Percentiles rank a stretch among this genome's conserved stretches.
These are phyloP conservation scores for Pisolithus marmoratus DNA, from an alignment of 768 basidiomycete species.

Conservation along the genomic window DNA sequence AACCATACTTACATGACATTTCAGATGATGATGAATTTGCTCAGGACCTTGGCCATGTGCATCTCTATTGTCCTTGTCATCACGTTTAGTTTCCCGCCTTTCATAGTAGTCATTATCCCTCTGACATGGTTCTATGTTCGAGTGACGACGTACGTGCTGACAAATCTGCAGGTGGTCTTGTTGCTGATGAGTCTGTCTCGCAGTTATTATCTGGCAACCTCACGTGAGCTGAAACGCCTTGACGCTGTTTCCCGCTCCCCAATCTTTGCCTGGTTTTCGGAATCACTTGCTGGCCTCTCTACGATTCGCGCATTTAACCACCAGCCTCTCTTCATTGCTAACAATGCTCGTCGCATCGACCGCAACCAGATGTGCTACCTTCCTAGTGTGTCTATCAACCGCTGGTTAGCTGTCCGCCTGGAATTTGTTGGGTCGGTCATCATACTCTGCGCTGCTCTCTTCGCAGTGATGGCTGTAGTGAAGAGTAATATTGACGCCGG, in stretches of 20 bases:
- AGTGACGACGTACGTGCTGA: conserved; percentile 64
- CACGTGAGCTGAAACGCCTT: conserved; percentile 81
- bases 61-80: conserved; percentile 68
- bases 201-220: conserved; percentile 85
- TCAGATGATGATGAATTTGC: conserved; percentile 61
- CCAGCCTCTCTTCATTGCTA: conserved; percentile 57
- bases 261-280: conserved; percentile 87
- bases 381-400: conserved; percentile 67
- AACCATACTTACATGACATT: background rate
- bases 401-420: conserved; percentile 80
- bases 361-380: conserved; percentile 79
- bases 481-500: conserved; percentile 81
- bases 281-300: conserved; percentile 67
- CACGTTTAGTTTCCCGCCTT: conserved; percentile 74
- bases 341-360: conserved; percentile 73
- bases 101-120: conserved; percentile 70
- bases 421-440: conserved; percentile 81
- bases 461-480: conserved; percentile 66
- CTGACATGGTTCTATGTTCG: conserved; percentile 72
- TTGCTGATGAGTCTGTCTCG: background rate
- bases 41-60: conserved; percentile 57
- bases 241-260: conserved; percentile 88
- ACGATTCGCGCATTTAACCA: conserved; percentile 82
- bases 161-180: background rate
- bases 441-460: conserved; percentile 63